A percentile compares a stretch with the other conserved stretches of the same genome.
Conservation (phyloP, 805 yeast species). For the Sugiyamaella chiloensis region DNA sequence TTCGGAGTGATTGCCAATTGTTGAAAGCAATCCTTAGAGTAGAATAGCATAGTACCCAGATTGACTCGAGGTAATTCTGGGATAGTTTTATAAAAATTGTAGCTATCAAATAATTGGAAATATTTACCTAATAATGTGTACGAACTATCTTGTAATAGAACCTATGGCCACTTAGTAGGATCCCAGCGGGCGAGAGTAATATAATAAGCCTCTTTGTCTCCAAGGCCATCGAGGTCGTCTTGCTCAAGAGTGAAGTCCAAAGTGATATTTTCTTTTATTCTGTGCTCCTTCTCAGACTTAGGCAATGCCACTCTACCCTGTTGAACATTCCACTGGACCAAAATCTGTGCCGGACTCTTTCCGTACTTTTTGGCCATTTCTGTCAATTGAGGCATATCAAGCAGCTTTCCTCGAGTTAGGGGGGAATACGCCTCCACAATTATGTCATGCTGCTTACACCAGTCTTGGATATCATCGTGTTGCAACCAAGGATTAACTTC, state of each 20-base stretch:
- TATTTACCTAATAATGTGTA: no score
- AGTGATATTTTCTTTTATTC: conserved; percentile 55
- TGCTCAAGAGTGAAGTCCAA: conserved; percentile 42
- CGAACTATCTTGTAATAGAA: no score
- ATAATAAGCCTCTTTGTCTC: conserved; percentile 1
- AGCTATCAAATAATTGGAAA: no score
- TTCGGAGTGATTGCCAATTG: background rate
- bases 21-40: background rate
- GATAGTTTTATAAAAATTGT: no score
- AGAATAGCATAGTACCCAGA: background rate
- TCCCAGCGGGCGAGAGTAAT: conserved; percentile 8
- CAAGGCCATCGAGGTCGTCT: conserved; percentile 28
- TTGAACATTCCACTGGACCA: conserved; percentile 48
- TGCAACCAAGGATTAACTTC: conserved; percentile 88
- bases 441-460: conserved; percentile 53
- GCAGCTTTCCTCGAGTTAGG: conserved; percentile 62
- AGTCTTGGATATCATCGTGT: conserved; percentile 58
- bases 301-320: conserved; percentile 64
- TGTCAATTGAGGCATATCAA: conserved; percentile 31
- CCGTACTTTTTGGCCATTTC: conserved; percentile 39
- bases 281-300: conserved; percentile 56
- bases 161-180: conserved; percentile 10
- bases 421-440: conserved; percentile 79
- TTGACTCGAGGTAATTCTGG: no score
- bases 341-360: conserved; percentile 44